phyloP scores from a whole-genome alignment of 2,329 filamentous ascomycete species.

The Bertia moriformis region DNA sequence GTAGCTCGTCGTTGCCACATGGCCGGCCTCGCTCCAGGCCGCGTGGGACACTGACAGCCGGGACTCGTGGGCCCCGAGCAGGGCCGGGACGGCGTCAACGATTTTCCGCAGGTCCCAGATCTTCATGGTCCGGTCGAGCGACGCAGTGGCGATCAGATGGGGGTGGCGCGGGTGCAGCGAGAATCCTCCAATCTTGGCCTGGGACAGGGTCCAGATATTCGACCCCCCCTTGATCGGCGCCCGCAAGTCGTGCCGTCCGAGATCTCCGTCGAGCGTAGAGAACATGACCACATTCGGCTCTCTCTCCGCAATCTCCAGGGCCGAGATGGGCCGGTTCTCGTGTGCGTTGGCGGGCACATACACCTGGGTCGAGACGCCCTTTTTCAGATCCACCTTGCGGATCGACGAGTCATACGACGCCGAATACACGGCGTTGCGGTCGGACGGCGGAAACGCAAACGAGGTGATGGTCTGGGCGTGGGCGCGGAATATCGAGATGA shows the following conservation, averaged over 20 bases:
- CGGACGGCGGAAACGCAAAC: slow-evolving; percentile 44
- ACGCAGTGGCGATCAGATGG: slow-evolving; percentile 55
- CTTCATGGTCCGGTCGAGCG: slow-evolving; percentile 52
- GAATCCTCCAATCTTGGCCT: slow-evolving; percentile 67
- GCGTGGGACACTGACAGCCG: slow-evolving; percentile 56
- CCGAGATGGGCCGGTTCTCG: slow-evolving; percentile 49
- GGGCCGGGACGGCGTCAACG: slow-evolving; percentile 31
- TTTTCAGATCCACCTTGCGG: slow-evolving; percentile 52
- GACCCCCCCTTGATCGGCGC: slow-evolving; percentile 26
- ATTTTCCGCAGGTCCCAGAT: slow-evolving; percentile 60
- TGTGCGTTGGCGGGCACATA: slow-evolving; percentile 44
- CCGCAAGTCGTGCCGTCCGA: slow-evolving; percentile 53
- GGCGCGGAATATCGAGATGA: slow-evolving; percentile 54
- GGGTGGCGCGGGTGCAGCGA: slow-evolving; percentile 47
- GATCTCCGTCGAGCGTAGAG: slow-evolving; percentile 49
- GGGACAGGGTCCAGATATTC: slow-evolving; percentile 44
- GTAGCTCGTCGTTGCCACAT: slow-evolving; percentile 57
- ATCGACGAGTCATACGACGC: slow-evolving; percentile 61
- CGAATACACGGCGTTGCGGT: slow-evolving; percentile 47
- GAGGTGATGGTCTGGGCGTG: slow-evolving; percentile 57
- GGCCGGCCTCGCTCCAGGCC: slow-evolving; percentile 52
- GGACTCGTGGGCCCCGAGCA: slow-evolving; percentile 51
- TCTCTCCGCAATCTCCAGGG: slow-evolving; percentile 43
- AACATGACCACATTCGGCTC: slow-evolving; percentile 53
- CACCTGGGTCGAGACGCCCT: slow-evolving; percentile 47